Evolutionary conservation across 1,284 basidiomycete species (phyloP).

Genomic region (Xerocomus amazonicus): DNA sequence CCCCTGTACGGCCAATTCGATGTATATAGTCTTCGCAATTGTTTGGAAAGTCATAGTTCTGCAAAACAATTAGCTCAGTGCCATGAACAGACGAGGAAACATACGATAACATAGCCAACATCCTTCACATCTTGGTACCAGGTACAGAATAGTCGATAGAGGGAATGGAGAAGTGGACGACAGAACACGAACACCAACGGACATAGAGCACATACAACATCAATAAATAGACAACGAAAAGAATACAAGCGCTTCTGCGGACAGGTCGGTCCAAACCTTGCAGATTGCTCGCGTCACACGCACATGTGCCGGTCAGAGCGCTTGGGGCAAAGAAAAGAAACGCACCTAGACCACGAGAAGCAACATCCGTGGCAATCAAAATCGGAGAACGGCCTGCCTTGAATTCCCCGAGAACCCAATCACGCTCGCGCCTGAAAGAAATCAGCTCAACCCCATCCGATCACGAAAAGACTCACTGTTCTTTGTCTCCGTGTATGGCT

Average conservation of each 20-base stretch:
- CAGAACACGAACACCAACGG: conserved; percentile 31
- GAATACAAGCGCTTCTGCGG: conserved; percentile 55
- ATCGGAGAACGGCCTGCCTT: conserved; percentile 97
- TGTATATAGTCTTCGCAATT: conserved; percentile 95
- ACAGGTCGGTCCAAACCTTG: conserved; percentile 32
- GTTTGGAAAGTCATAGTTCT: conserved; percentile 98
- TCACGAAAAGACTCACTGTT: conserved; percentile 62
- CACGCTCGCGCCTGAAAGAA: conserved; percentile 82
- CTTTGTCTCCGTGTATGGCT: conserved; percentile 98
- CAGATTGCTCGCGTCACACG: conserved; percentile 28
- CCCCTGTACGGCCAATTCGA: conserved; percentile 88
- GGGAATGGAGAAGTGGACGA: conserved; percentile 35
- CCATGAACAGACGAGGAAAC: conserved; percentile 34
- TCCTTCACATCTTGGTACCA: conserved; percentile 83
- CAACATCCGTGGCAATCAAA: conserved; percentile 96
- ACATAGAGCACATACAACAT: conserved; percentile 46
- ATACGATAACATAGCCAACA: conserved; percentile 86
- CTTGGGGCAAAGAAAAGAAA: conserved; percentile 42
- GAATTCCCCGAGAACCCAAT: conserved; percentile 98
- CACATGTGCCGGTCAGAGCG: conserved; percentile 29
- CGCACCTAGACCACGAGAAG: conserved; percentile 99
- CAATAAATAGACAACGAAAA: conserved; percentile 47
- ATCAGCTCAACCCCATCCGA: conserved; percentile 15
- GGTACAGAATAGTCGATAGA: conserved; percentile 31
- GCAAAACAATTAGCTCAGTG: conserved; percentile 24